phyloP scores from a whole-genome alignment of 148 eudicot genomes.

The Rhododendron kiyosumense region DNA sequence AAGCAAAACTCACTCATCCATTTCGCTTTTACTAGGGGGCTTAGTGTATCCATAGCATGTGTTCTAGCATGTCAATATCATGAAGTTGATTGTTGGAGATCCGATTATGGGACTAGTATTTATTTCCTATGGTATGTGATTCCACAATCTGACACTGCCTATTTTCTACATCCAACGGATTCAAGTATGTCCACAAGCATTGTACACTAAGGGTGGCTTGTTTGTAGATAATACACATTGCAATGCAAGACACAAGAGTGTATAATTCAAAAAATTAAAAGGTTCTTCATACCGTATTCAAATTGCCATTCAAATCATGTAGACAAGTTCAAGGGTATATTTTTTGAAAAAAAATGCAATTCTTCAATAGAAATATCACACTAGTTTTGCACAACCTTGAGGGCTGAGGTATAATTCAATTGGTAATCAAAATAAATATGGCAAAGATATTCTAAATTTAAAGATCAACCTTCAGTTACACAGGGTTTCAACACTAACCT shows the following conservation, averaged over 20 bases:
- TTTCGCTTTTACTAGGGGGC: not conserved
- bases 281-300: too few relatives aligned
- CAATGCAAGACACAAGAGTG: not conserved
- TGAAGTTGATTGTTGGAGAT: not conserved
- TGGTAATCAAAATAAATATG: not conserved
- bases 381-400: not conserved
- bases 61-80: not conserved
- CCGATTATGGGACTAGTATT: not conserved
- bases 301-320: not conserved
- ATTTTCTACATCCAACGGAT: not conserved
- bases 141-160: not conserved
- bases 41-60: not conserved
- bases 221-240: not conserved
- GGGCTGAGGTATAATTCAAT: not conserved
- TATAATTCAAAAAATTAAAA: not conserved
- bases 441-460: not conserved
- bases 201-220: not conserved
- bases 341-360: not conserved
- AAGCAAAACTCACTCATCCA: not conserved
- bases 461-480: not conserved
- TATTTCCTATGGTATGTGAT: not conserved
- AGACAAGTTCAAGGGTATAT: not conserved
- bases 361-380: not conserved
- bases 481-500: constrained; percentile 14
- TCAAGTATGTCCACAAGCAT: not conserved